A percentile compares a stretch with the other conserved stretches of the same genome.
Conservation (phyloP, 2,329 filamentous ascomycete species). For the Colletotrichum neosansevieriae region DNA sequence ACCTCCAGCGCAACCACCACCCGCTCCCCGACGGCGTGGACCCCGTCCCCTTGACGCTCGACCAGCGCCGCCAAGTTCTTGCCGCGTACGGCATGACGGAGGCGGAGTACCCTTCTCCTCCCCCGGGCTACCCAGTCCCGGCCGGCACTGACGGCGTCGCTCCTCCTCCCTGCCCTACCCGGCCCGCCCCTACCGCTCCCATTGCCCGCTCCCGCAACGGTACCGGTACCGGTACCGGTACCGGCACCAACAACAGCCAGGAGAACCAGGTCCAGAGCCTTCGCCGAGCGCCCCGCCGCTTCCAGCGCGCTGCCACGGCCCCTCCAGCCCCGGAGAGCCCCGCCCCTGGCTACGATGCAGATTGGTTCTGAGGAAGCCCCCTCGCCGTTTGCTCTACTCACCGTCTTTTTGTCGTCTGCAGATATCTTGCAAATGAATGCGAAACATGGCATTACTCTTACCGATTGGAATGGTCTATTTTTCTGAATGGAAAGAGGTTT, state of each 20-base stretch:
- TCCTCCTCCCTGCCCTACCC: slow-evolving; percentile 28
- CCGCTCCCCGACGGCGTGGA: slow-evolving; percentile 8
- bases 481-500: not conserved
- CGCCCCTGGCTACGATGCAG: slow-evolving; percentile 32
- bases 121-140: slow-evolving; percentile 23
- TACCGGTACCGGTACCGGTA: not conserved
- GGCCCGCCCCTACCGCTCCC: slow-evolving; percentile 11
- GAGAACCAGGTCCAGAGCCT: slow-evolving; percentile 14
- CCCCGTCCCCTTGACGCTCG: slow-evolving; percentile 20
- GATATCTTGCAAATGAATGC: not conserved
- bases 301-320: slow-evolving; percentile 32
- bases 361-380: slow-evolving; percentile 19
- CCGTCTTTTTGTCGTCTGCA: not conserved
- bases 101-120: slow-evolving; percentile 29
- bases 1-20: slow-evolving; percentile 17
- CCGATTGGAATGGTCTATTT: not conserved
- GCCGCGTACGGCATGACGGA: slow-evolving; percentile 20
- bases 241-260: not conserved
- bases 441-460: not conserved
- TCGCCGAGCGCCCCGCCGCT: slow-evolving; percentile 29
- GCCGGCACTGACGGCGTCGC: slow-evolving; percentile 14
- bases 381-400: not conserved
- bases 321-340: slow-evolving; percentile 28
- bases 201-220: not conserved
- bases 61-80: slow-evolving; percentile 26